Evolutionary conservation across 2,329 filamentous ascomycete genomes (phyloP).

Genomic region (Alternaria ventricosa): DNA sequence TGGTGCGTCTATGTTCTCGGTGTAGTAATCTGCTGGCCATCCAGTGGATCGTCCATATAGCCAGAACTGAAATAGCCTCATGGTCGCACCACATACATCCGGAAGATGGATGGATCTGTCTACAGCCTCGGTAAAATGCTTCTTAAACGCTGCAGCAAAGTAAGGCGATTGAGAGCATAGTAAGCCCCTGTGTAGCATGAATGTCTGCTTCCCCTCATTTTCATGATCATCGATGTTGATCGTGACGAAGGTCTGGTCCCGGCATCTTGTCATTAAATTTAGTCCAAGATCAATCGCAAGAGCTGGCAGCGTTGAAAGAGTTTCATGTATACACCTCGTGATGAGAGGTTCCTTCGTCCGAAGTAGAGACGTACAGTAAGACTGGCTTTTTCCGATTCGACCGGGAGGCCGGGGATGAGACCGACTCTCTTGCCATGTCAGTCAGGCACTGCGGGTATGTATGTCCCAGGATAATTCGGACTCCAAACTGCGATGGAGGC

Average conservation of each 20-base stretch:
- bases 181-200: background rate
- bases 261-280: background rate
- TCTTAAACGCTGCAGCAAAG: accelerated
- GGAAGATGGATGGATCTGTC: background rate
- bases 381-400: background rate
- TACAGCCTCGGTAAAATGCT: accelerated
- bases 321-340: background rate
- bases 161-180: background rate
- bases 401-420: background rate
- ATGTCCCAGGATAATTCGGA: background rate
- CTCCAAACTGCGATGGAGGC: too few species aligned
- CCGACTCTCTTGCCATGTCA: accelerated
- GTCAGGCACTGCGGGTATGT: background rate
- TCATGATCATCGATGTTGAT: background rate
- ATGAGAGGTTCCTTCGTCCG: background rate
- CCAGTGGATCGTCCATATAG: background rate
- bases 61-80: background rate
- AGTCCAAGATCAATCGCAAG: background rate
- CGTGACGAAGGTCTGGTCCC: background rate
- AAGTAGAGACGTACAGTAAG: background rate
- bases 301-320: too few species aligned
- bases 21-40: background rate
- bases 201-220: background rate
- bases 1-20: too few species aligned
- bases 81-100: background rate